These are phyloP conservation scores for Rhinocladiella mackenziei DNA, from an alignment of 2,329 filamentous ascomycete genomes.

Conservation along the genomic window DNA sequence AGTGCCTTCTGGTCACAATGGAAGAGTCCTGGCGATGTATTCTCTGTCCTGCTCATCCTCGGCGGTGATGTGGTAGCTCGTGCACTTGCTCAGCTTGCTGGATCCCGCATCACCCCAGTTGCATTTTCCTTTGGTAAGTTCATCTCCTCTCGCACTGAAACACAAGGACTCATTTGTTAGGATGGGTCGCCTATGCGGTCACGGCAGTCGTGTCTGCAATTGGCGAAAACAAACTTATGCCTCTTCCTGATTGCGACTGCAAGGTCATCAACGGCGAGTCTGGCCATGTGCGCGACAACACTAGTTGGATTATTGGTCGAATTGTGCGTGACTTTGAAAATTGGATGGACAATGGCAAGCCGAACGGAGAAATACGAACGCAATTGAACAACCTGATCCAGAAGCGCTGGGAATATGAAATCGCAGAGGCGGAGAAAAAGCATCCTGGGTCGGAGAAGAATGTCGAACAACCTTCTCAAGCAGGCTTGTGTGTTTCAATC, in stretches of 20 bases:
- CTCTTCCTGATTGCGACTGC: conserved; percentile 34
- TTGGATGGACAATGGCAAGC: conserved; percentile 12
- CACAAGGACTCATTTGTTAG: conserved; percentile 2
- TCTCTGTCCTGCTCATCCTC: conserved; percentile 36
- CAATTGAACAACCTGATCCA: conserved; percentile 11
- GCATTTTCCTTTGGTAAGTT: conserved; percentile 36
- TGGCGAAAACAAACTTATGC: conserved; percentile 37
- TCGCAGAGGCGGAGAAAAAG: conserved; percentile 8
- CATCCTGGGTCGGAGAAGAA: conserved; percentile 1
- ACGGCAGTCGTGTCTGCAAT: conserved; percentile 31
- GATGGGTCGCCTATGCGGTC: conserved; percentile 40
- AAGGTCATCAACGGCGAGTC: conserved; percentile 34
- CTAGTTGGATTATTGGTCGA: conserved; percentile 43
- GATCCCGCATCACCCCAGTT: conserved; percentile 31
- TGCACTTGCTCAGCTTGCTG: conserved; percentile 35
- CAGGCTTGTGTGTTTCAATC: conserved; percentile 27
- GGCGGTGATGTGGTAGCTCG: conserved; percentile 37
- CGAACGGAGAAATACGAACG: neutral
- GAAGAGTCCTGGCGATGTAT: conserved; percentile 19
- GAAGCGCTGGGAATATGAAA: conserved; percentile 7
- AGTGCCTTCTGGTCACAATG: conserved; percentile 10
- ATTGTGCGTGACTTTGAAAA: conserved; percentile 42
- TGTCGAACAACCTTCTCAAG: conserved; percentile 6
- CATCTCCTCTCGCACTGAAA: conserved; percentile 1
- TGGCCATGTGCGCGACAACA: conserved; percentile 40